phyloP scores from a whole-genome alignment of 176 grass and related monocot species.

The Pharus latifolius region DNA sequence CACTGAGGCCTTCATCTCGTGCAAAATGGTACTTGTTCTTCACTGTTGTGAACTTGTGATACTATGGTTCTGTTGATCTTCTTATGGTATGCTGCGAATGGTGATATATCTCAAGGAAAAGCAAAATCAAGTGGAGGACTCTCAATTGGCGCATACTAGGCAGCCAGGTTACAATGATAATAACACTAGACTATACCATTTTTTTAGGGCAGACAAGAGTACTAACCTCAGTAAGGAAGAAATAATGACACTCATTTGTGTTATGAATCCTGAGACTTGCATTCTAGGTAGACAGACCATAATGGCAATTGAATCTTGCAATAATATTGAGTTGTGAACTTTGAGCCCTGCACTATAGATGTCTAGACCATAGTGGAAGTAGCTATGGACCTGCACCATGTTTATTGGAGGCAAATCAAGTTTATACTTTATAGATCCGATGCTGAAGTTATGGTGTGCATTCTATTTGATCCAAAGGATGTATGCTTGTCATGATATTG shows the following conservation, averaged over 20 bases:
- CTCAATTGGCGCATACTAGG: background rate
- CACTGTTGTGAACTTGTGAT: background rate
- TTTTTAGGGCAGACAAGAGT: background rate
- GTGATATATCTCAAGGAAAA: background rate
- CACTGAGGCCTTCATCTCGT: constrained; percentile 68
- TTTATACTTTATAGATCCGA: too few species aligned
- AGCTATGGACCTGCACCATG: background rate
- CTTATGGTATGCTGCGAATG: background rate
- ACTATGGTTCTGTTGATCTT: constrained; percentile 1
- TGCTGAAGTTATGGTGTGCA: too few species aligned
- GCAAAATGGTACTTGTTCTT: constrained; percentile 69
- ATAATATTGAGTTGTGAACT: background rate
- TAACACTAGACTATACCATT: background rate
- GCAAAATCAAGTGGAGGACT: background rate
- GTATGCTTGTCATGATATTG: too few species aligned
- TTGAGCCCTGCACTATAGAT: background rate
- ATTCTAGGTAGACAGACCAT: background rate
- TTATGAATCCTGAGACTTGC: background rate
- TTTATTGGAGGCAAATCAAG: background rate
- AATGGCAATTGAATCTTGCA: background rate
- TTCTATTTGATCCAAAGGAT: too few species aligned
- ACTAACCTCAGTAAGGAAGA: background rate
- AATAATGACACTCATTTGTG: too few species aligned
- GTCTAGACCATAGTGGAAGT: background rate
- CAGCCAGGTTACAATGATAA: background rate